phyloP scores from a whole-genome alignment of 805 yeast genomes.

The Priceomyces carsonii region DNA sequence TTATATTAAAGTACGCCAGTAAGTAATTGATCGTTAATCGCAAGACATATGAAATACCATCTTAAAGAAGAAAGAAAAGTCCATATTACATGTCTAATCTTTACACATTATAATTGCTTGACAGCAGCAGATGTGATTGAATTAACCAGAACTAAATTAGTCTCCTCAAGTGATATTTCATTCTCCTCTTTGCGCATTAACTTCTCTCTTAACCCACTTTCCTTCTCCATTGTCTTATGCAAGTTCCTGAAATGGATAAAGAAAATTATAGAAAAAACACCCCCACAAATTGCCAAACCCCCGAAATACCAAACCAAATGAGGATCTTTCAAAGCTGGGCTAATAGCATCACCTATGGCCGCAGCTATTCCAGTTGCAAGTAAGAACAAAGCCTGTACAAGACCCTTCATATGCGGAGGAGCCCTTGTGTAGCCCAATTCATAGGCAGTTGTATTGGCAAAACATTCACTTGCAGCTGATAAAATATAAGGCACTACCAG shows the following conservation, averaged over 20 bases:
- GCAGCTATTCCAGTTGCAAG: constrained; percentile 49
- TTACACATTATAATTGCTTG: too few relatives aligned
- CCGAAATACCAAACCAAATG: constrained; percentile 43
- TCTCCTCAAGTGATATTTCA: constrained; percentile 20
- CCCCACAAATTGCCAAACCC: constrained; percentile 39
- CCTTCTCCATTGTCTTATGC: constrained; percentile 41
- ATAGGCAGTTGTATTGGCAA: constrained; percentile 52
- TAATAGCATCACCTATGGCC: constrained; percentile 46
- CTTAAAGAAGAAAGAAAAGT: too few relatives aligned
- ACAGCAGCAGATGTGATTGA: constrained; percentile 31
- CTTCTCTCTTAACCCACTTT: constrained; percentile 26
- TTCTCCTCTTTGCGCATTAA: constrained; percentile 7
- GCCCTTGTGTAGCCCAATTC: constrained; percentile 56
- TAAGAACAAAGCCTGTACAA: constrained; percentile 49
- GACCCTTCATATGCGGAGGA: constrained; percentile 51
- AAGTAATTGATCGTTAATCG: too few relatives aligned
- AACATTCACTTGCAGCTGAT: constrained; percentile 55
- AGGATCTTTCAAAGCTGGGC: constrained; percentile 45
- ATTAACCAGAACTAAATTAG: constrained; percentile 26
- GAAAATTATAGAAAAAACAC: constrained; percentile 30
- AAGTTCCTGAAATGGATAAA: constrained; percentile 37
- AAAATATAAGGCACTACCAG: constrained; percentile 30
- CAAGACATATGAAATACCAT: too few relatives aligned
- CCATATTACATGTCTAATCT: too few relatives aligned
- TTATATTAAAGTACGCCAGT: too few relatives aligned